Conservation (phyloP, 805 yeast species). For the Metschnikowia baotianmanensis region DNA sequence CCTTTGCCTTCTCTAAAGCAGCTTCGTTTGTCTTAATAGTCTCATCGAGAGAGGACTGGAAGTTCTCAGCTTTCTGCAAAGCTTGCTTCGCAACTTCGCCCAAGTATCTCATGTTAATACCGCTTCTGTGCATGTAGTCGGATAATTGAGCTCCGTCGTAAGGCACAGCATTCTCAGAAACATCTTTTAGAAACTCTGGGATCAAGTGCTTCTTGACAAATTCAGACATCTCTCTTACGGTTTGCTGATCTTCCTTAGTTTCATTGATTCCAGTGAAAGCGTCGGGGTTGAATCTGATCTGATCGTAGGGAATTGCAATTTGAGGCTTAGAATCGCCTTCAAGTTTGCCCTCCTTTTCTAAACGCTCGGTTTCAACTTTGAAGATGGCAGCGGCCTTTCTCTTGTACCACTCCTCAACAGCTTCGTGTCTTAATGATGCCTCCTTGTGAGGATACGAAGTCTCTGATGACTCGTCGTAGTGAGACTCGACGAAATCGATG, state of each 20-base stretch:
- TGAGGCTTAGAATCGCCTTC: slow-evolving; percentile 46
- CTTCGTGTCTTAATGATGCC: slow-evolving; percentile 78
- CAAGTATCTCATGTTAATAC: slow-evolving; percentile 87
- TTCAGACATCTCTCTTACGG: slow-evolving; percentile 66
- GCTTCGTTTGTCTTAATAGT: slow-evolving; percentile 28
- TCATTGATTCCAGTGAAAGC: slow-evolving; percentile 50
- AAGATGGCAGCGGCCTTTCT: slow-evolving; percentile 55
- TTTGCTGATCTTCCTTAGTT: slow-evolving; percentile 52
- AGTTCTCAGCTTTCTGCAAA: slow-evolving; percentile 18
- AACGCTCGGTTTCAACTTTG: slow-evolving; percentile 47
- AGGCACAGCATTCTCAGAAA: slow-evolving; percentile 61
- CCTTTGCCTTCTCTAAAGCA: slow-evolving; percentile 22
- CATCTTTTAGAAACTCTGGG: slow-evolving; percentile 58
- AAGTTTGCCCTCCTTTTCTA: slow-evolving; percentile 34
- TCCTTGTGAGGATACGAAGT: slow-evolving; percentile 80
- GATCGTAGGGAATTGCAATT: slow-evolving; percentile 50
- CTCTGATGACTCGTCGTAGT: slow-evolving; percentile 39
- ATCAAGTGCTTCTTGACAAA: slow-evolving; percentile 59
- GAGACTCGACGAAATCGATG: slow-evolving; percentile 65
- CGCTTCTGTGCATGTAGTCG: slow-evolving; percentile 66
- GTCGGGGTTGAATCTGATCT: slow-evolving; percentile 75
- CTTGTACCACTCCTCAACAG: slow-evolving; percentile 88
- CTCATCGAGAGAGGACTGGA: slow-evolving; percentile 17
- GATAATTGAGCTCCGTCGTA: slow-evolving; percentile 79
- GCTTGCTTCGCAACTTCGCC: slow-evolving; percentile 55